Percentiles rank a stretch among this genome's conserved stretches.
Evolutionary conservation across 208 protist species (phyloP).

Genomic region (Ichthyophonus hoferi): DNA sequence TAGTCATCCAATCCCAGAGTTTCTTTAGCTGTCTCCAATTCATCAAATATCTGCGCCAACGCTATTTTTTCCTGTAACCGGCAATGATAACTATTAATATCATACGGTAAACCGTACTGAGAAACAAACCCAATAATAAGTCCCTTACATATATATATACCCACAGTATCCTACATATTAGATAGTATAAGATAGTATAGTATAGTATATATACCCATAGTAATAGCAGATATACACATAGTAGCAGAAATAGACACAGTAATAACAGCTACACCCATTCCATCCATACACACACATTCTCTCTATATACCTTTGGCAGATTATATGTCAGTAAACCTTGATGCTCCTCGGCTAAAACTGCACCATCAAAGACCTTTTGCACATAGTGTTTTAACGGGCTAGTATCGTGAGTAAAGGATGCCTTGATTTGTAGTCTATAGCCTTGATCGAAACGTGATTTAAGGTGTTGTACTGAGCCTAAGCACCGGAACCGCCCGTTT

Average conservation of each 20-base stretch:
- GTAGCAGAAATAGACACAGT: no score
- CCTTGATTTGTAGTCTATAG: slow-evolving; percentile 32
- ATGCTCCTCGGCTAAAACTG: neutral
- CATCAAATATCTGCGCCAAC: neutral
- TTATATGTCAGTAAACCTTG: neutral
- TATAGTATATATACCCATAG: no score
- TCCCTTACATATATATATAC: no score
- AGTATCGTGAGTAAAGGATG: neutral
- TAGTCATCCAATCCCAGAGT: slow-evolving; percentile 36
- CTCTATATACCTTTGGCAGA: neutral
- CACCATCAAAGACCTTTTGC: neutral
- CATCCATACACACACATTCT: no score
- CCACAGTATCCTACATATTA: no score
- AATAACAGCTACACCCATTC: no score
- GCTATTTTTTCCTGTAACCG: neutral
- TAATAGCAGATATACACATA: no score
- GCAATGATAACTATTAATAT: no score
- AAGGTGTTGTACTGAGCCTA: slow-evolving; percentile 48
- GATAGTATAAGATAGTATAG: neutral
- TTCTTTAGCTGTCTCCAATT: neutral
- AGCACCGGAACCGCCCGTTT: slow-evolving; percentile 51
- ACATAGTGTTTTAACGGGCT: neutral
- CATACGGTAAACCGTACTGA: no score
- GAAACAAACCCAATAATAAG: no score
- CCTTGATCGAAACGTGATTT: slow-evolving; percentile 35